phyloP scores from a whole-genome alignment of 1,284 basidiomycete genomes.

The Fistulinella cinereoalba region DNA sequence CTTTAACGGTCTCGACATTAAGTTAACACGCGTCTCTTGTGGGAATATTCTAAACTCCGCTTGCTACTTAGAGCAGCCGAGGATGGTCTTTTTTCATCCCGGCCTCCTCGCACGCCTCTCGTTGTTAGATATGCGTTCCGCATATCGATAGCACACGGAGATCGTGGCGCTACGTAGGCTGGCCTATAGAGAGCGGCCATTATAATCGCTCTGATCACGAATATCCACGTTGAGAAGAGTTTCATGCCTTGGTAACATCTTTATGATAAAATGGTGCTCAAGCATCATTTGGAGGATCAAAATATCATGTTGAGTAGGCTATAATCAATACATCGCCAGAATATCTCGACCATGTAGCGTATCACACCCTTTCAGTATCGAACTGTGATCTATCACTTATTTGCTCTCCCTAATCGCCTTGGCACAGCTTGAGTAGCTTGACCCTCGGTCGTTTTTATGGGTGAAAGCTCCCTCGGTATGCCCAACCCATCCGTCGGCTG shows the following conservation, averaged over 20 bases:
- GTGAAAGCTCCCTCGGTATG: constrained; percentile 62
- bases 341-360: not conserved
- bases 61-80: constrained; percentile 18
- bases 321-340: no score
- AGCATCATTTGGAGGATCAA: not conserved
- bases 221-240: constrained; percentile 67
- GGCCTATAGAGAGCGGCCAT: constrained; percentile 59
- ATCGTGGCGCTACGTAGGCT: constrained; percentile 41
- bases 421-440: no score
- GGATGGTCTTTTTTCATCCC: constrained; percentile 27
- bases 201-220: constrained; percentile 78
- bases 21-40: no score
- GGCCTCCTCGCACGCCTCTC: constrained; percentile 46
- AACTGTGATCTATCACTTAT: constrained; percentile 13
- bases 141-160: constrained; percentile 46
- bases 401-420: constrained; percentile 37
- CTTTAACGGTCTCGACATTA: no score
- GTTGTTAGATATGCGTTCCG: constrained; percentile 56
- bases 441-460: constrained; percentile 54
- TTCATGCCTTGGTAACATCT: constrained; percentile 73
- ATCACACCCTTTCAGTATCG: not conserved
- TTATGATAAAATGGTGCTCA: no score
- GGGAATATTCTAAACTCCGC: constrained; percentile 29
- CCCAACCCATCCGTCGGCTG: constrained; percentile 41
- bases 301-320: no score